Evolutionary conservation across 805 yeast species (phyloP), one percentile per base, ranked within the genome.

Genomic region (Ogataea neopini): DNA sequence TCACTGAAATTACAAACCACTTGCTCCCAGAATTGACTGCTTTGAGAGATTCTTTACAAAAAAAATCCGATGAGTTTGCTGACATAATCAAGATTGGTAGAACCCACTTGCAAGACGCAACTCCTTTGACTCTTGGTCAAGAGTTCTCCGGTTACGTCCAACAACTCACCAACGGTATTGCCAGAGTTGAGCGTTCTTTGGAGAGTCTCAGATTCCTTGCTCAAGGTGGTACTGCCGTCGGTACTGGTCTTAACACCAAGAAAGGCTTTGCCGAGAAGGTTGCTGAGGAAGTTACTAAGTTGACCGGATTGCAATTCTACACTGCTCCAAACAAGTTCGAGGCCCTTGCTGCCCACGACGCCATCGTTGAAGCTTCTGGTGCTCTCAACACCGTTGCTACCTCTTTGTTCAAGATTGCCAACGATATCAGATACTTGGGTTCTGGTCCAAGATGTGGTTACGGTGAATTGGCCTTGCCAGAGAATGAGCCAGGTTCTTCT

Each of bases 161-260:
- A 69, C 99, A 94, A 76, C 70, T 94, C 56, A 80, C 86, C 61
- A 88, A 90, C 67, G 98, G 97, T 68, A 85, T 94, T 58, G 85
- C 73, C 58, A 82, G 99, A 69, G 86, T 94, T 51, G 88, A 89
- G 74, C 73, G 73, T 53, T 70, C 85, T 44, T 79, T 94, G 57
- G 88, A 88, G 58, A 82, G 83, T 71, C 77, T 94, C 67, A 78
- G 84, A 62, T 81, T 68, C 68, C 80, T 94, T 60, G 99, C 99
- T 40, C 99, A 94, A 77, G 99, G 99, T 76, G 99, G 99, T 75
- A 94, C 99, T 53, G 99, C 99, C 52, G 99, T 94, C 47, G 99
- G 99, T 62, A 94, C 99, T 47, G 99, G 99, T 57, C 80, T 94
- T 62, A 94, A 94, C 83, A 92, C 98, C 72, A 84, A 73, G 68